These are phyloP conservation scores for Angomonas deanei DNA, from an alignment of 208 protist species.

Conservation along the genomic window DNA sequence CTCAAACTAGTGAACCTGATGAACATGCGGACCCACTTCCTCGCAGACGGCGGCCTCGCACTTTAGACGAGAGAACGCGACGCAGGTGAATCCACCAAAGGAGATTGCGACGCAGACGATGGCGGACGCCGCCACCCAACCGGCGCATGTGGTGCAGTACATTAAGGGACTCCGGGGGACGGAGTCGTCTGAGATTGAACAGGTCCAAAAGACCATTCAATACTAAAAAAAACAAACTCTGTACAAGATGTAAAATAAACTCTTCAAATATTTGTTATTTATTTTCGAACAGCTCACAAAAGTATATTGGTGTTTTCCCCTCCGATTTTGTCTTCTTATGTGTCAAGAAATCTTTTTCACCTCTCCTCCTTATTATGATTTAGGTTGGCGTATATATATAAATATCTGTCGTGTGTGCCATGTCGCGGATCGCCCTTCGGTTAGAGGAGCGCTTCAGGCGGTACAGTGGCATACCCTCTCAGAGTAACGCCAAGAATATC, in stretches of 20 bases:
- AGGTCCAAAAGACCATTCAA: constrained; percentile 72
- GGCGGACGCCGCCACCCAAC: constrained; percentile 77
- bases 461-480: constrained; percentile 70
- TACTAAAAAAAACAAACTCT: constrained; percentile 39
- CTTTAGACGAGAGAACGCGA: constrained; percentile 74
- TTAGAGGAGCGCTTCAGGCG: constrained; percentile 71
- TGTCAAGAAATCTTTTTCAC: not conserved
- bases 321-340: not conserved
- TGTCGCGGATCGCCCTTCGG: constrained; percentile 35
- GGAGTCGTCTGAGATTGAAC: constrained; percentile 62
- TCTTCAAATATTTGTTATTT: constrained; percentile 1
- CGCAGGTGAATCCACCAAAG: constrained; percentile 67
- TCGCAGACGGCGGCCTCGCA: constrained; percentile 82
- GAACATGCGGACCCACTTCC: constrained; percentile 81
- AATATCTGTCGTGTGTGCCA: not conserved
- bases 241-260: too few species aligned
- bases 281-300: not conserved
- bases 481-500: constrained; percentile 54
- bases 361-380: constrained; percentile 1
- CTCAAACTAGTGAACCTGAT: constrained; percentile 88
- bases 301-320: not conserved
- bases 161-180: constrained; percentile 86
- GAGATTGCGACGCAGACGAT: constrained; percentile 74
- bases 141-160: constrained; percentile 77
- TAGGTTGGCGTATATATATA: not conserved